Percentiles rank a stretch among this genome's conserved stretches.
Evolutionary conservation across 331 rosid species (phyloP).

Genomic region (Erythrophleum ivorense): DNA sequence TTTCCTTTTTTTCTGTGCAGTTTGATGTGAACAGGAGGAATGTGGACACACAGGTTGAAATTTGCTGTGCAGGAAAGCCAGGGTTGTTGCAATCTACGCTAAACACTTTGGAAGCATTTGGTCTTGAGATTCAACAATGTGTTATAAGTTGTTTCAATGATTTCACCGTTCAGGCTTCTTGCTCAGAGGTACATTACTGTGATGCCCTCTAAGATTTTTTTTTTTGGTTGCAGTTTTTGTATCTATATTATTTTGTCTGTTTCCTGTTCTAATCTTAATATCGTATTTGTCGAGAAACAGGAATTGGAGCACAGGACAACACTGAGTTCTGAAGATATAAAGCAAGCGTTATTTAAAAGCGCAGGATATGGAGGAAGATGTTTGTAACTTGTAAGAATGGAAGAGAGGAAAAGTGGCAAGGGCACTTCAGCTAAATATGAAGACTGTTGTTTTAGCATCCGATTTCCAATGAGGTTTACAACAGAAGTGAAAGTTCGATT

Average conservation of each 20-base stretch:
- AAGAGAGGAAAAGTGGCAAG: slow-evolving; percentile 20
- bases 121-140: slow-evolving; percentile 82
- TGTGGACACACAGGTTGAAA: slow-evolving; percentile 62
- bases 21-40: slow-evolving; percentile 83
- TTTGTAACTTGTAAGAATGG: slow-evolving; percentile 39
- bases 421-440: not conserved
- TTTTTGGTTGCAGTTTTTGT: not conserved
- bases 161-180: slow-evolving; percentile 84
- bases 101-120: slow-evolving; percentile 68
- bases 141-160: slow-evolving; percentile 85
- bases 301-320: slow-evolving; percentile 50
- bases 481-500: slow-evolving; percentile 13
- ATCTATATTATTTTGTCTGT: not conserved
- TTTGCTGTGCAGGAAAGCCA: slow-evolving; percentile 80
- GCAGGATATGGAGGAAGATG: slow-evolving; percentile 92
- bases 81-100: slow-evolving; percentile 68
- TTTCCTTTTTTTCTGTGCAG: slow-evolving; percentile 42
- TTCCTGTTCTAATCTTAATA: not conserved
- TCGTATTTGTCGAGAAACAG: slow-evolving; percentile 38
- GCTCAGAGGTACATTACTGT: slow-evolving; percentile 65
- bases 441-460: slow-evolving; percentile 30
- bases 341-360: slow-evolving; percentile 68
- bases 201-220: not conserved
- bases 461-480: slow-evolving; percentile 38
- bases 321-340: slow-evolving; percentile 63